Percentiles rank a stretch among this genome's conserved stretches.
phyloP scores from a whole-genome alignment of 345 rosid genomes.

The Streptanthus diversifolius region DNA sequence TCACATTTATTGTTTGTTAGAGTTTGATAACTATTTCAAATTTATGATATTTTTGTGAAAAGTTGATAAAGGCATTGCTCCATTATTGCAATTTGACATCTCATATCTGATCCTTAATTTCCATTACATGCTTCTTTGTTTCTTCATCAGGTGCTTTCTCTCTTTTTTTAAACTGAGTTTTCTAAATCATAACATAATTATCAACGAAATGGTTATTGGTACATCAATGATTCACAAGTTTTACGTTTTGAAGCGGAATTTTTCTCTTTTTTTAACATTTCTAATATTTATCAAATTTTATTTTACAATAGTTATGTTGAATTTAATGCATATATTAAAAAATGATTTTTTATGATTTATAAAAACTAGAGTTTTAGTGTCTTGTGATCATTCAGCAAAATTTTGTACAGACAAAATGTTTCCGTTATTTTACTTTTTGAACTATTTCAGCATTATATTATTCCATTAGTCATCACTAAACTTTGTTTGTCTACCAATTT shows the following conservation, averaged over 20 bases:
- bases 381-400: neutral
- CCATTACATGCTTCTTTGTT: conserved; percentile 18
- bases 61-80: conserved; percentile 10
- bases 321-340: neutral
- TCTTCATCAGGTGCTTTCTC: conserved; percentile 10
- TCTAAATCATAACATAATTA: neutral
- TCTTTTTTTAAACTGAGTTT: neutral
- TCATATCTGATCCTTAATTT: conserved; percentile 5
- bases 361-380: neutral
- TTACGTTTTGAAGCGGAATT: neutral
- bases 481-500: neutral
- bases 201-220: neutral
- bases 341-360: no score
- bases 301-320: neutral
- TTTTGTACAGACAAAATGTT: no score
- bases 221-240: neutral
- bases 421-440: no score
- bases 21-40: conserved; percentile 16
- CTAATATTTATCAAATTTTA: neutral
- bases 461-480: neutral
- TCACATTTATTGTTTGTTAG: conserved; percentile 24
- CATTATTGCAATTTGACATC: conserved; percentile 40
- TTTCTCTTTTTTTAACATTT: neutral
- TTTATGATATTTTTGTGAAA: neutral
- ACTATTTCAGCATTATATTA: neutral